Evolutionary conservation across 164 flowering plant species (phyloP).

Genomic region (Nelumbo lutea): DNA sequence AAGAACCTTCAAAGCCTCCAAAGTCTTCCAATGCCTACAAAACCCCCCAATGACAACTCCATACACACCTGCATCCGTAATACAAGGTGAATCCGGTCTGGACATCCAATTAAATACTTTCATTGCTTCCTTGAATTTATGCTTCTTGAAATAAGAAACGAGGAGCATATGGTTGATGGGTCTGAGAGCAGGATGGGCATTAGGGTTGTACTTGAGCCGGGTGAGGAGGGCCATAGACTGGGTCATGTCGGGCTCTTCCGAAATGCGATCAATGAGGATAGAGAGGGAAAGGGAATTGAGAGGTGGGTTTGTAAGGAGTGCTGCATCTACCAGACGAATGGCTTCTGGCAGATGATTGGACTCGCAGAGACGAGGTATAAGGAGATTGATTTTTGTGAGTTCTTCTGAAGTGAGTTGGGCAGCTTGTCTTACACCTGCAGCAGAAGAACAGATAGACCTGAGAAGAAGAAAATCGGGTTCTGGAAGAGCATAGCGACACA

Average conservation of each 20-base stretch:
- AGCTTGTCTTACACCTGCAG: background rate
- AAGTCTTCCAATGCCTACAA: constrained; percentile 20
- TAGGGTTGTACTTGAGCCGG: constrained; percentile 27
- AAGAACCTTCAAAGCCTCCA: constrained; percentile 34
- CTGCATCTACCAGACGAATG: constrained; percentile 25
- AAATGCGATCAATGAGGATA: constrained; percentile 29
- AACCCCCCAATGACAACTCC: constrained; percentile 31
- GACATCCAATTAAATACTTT: constrained; percentile 37
- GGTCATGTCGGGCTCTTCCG: constrained; percentile 34
- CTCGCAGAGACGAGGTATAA: constrained; percentile 43
- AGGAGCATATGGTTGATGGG: constrained; percentile 28
- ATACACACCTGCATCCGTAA: constrained; percentile 10
- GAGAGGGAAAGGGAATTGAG: constrained; percentile 32
- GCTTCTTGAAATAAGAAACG: constrained; percentile 22
- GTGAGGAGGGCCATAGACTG: constrained; percentile 39
- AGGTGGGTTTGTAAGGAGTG: constrained; percentile 33
- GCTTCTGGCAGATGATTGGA: constrained; percentile 35
- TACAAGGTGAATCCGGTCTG: constrained; percentile 28
- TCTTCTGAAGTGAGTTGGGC: constrained; percentile 26
- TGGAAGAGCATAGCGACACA: background rate
- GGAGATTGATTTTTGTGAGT: constrained; percentile 32
- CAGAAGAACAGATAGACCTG: background rate
- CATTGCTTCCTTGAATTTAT: constrained; percentile 28
- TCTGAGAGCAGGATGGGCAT: constrained; percentile 12
- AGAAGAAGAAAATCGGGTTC: background rate